Evolutionary conservation across 75 land plant species (phyloP).

Genomic region (Pinus taeda): DNA sequence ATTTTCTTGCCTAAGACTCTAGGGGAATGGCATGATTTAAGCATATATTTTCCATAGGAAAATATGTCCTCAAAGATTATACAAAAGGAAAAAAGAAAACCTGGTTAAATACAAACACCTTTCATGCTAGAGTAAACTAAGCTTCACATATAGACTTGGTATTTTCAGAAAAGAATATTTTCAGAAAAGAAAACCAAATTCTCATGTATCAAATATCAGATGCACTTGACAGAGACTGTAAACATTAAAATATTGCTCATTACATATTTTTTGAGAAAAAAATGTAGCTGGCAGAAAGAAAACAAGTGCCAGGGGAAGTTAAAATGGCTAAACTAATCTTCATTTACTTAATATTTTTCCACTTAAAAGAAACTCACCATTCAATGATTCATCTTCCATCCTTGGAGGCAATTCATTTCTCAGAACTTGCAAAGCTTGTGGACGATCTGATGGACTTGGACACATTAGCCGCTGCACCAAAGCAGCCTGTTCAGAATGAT

Average conservation of each 20-base stretch:
- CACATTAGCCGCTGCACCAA: slow-evolving; percentile 70
- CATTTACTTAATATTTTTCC: too few species aligned
- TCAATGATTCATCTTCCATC: slow-evolving; percentile 87
- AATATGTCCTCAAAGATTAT: background rate
- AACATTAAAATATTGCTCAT: too few species aligned
- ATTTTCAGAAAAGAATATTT: background rate
- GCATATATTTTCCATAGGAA: background rate
- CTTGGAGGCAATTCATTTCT: slow-evolving; percentile 80
- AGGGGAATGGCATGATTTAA: background rate
- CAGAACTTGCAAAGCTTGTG: slow-evolving; percentile 80
- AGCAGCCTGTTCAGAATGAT: slow-evolving; percentile 71
- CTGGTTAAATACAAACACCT: background rate
- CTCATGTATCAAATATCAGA: too few species aligned
- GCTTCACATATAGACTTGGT: background rate
- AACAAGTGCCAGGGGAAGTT: too few species aligned
- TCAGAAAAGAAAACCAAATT: background rate
- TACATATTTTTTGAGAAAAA: too few species aligned
- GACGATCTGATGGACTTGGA: slow-evolving; percentile 85
- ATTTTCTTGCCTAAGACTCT: background rate
- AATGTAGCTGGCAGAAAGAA: too few species aligned
- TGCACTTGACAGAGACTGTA: too few species aligned
- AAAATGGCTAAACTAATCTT: too few species aligned
- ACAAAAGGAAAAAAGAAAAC: background rate
- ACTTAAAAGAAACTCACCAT: slow-evolving; percentile 36
- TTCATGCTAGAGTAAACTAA: background rate